Conservation (phyloP, 73 alveolate species). For the Paramecium sexaurelia region DNA sequence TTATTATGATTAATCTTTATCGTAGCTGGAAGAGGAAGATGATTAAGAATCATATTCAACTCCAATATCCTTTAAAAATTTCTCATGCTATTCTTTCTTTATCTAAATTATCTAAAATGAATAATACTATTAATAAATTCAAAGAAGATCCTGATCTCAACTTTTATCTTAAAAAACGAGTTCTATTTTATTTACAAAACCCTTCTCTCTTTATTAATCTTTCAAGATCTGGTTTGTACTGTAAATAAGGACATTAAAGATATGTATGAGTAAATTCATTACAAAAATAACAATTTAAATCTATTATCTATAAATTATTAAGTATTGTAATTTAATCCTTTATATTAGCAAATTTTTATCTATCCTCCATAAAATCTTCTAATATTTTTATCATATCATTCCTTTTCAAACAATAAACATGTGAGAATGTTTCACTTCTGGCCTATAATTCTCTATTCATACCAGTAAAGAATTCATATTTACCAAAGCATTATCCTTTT, state of each 20-base stretch:
- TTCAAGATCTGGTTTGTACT: constrained; percentile 36
- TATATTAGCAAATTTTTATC: background rate
- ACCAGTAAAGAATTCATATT: constrained; percentile 31
- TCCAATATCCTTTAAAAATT: background rate
- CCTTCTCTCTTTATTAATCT: background rate
- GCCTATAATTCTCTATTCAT: background rate
- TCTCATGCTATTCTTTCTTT: background rate
- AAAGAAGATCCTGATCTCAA: background rate
- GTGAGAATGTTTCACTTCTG: background rate
- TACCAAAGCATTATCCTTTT: constrained; percentile 32
- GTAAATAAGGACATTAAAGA: background rate
- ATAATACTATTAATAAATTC: background rate
- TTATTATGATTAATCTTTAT: background rate
- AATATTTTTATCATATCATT: background rate
- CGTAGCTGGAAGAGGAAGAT: background rate
- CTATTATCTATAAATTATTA: background rate
- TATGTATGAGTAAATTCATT: background rate
- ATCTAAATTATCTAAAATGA: background rate
- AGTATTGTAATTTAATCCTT: background rate
- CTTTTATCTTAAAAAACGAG: background rate
- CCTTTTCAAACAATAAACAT: background rate
- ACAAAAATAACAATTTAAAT: constrained; percentile 20
- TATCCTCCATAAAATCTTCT: background rate
- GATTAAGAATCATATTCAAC: background rate
- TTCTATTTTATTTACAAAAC: background rate